phyloP scores from a whole-genome alignment of 345 rosid species.

The Brassica carinata region DNA sequence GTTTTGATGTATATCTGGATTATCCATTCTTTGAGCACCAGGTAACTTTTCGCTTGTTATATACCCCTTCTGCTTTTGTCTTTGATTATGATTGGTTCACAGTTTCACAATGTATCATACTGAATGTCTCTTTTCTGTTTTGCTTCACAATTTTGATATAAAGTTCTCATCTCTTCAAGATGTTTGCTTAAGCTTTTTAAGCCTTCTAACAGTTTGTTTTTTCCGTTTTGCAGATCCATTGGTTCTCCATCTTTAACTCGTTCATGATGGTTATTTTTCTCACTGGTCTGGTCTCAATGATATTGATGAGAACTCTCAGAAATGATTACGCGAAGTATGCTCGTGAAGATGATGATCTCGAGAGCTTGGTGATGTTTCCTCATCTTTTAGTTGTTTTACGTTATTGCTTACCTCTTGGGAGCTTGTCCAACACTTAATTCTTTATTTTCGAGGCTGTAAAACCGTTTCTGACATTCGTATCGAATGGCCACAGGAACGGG shows the following conservation, averaged over 20 bases:
- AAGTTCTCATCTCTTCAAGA: slow-evolving; percentile 21
- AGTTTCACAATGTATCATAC: slow-evolving; percentile 11
- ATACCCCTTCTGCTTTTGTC: too few relatives aligned
- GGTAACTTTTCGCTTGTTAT: slow-evolving; percentile 46
- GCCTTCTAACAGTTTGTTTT: slow-evolving; percentile 22
- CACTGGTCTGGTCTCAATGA: slow-evolving; percentile 97
- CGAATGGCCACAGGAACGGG: slow-evolving; percentile 71
- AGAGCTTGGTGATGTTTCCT: slow-evolving; percentile 69
- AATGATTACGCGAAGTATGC: slow-evolving; percentile 97
- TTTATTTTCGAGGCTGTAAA: slow-evolving; percentile 7
- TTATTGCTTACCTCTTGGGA: too few relatives aligned
- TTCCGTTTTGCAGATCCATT: slow-evolving; percentile 69
- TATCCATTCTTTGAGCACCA: slow-evolving; percentile 96
- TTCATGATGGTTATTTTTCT: slow-evolving; percentile 99
- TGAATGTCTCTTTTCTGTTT: too few relatives aligned
- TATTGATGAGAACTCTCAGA: slow-evolving; percentile 92
- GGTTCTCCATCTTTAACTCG: slow-evolving; percentile 97
- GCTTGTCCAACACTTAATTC: background rate
- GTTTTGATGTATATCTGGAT: slow-evolving; percentile 91
- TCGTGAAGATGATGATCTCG: slow-evolving; percentile 94
- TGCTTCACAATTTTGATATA: too few relatives aligned
- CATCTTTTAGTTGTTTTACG: slow-evolving; percentile 10
- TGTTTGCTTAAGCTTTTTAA: background rate
- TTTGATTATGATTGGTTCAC: slow-evolving; percentile 12
- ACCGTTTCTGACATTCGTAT: slow-evolving; percentile 24